phyloP scores from a whole-genome alignment of 768 basidiomycete genomes.

The Auriscalpium microsporum region DNA sequence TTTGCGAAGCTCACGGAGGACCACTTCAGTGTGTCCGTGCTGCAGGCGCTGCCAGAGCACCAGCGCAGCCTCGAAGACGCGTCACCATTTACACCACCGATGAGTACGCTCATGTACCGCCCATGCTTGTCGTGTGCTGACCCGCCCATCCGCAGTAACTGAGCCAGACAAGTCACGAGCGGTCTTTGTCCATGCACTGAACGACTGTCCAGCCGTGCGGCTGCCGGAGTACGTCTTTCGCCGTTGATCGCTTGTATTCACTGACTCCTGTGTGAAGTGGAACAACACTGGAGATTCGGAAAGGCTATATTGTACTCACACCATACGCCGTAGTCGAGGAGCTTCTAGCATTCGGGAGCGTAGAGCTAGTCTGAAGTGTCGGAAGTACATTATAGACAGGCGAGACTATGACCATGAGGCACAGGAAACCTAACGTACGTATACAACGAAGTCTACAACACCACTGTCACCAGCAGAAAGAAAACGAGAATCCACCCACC shows the following conservation, averaged over 20 bases:
- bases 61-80: conserved; percentile 75
- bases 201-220: conserved; percentile 55
- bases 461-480: too few species aligned
- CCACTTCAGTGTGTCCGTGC: conserved; percentile 71
- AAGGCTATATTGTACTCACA: conserved; percentile 74
- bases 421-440: too few species aligned
- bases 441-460: too few species aligned
- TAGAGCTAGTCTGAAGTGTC: conserved; percentile 56
- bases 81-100: conserved; percentile 61
- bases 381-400: neutral
- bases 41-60: conserved; percentile 72
- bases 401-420: too few species aligned
- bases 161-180: conserved; percentile 68
- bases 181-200: conserved; percentile 75
- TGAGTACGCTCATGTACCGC: conserved; percentile 39
- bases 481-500: too few species aligned
- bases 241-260: neutral
- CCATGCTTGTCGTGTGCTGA: neutral
- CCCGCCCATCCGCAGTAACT: conserved; percentile 40
- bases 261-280: conserved; percentile 37
- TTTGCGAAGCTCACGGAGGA: conserved; percentile 70
- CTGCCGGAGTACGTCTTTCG: conserved; percentile 54
- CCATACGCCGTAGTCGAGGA: conserved; percentile 73
- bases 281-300: conserved; percentile 60
- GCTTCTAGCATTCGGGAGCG: conserved; percentile 61